Percentiles rank a stretch among this genome's conserved stretches.
These are phyloP conservation scores for Lunasporangiospora selenospora DNA, from an alignment of 192 early-diverging fungal genomes.

Conservation along the genomic window DNA sequence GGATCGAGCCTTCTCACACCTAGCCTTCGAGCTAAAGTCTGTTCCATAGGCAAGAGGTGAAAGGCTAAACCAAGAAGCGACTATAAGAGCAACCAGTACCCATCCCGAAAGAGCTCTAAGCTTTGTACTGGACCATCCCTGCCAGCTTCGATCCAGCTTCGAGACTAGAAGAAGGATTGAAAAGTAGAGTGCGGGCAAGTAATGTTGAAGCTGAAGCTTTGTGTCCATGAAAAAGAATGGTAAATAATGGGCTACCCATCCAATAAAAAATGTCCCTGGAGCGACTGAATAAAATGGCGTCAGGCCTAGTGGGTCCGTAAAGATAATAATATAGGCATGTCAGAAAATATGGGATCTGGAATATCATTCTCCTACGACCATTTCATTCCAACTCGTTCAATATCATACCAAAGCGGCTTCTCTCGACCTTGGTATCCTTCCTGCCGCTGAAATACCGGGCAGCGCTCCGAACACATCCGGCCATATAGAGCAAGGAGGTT, in stretches of 20 bases:
- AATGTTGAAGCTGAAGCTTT: constrained; percentile 92
- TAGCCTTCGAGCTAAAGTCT: constrained; percentile 6
- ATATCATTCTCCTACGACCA: neutral
- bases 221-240: constrained; percentile 90
- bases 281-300: constrained; percentile 57
- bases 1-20: constrained; percentile 14
- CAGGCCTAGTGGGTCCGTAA: constrained; percentile 25
- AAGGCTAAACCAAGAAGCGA: constrained; percentile 6
- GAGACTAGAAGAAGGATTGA: constrained; percentile 73
- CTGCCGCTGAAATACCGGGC: neutral
- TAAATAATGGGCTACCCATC: constrained; percentile 86
- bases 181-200: constrained; percentile 93
- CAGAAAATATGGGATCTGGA: neutral
- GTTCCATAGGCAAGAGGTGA: constrained; percentile 22
- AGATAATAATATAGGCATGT: constrained; percentile 25
- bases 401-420: neutral
- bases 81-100: too few species aligned
- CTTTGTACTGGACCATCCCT: constrained; percentile 49
- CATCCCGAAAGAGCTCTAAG: too few species aligned
- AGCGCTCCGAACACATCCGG: constrained; percentile 6
- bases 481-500: constrained; percentile 63
- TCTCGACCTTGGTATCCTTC: neutral
- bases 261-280: constrained; percentile 66
- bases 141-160: constrained; percentile 59
- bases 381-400: neutral